phyloP scores from a whole-genome alignment of 2,329 filamentous ascomycete species.

The Golovinomyces cichoracearum region DNA sequence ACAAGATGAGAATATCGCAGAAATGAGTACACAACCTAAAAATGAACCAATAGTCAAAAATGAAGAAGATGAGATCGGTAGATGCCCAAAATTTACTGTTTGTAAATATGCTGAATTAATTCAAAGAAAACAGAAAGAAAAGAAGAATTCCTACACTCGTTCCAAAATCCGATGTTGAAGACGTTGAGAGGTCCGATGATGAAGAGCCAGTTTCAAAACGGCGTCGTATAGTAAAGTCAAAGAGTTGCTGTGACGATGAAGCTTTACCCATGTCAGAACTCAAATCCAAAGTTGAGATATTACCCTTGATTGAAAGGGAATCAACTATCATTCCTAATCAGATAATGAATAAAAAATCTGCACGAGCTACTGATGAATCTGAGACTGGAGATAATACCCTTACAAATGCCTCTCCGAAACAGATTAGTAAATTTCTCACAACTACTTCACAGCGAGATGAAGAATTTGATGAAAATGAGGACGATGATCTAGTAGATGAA shows the following conservation, averaged over 20 bases:
- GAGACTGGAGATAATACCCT: not conserved
- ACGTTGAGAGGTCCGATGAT: constrained; percentile 20
- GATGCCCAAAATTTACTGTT: not conserved
- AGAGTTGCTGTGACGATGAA: not conserved
- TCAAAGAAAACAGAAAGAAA: constrained; percentile 9
- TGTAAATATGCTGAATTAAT: not conserved
- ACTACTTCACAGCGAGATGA: not conserved
- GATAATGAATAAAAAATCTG: no score
- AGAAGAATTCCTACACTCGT: constrained; percentile 12
- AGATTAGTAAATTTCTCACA: not conserved
- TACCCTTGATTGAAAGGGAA: no score
- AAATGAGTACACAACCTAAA: constrained; percentile 11
- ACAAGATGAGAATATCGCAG: constrained; percentile 6
- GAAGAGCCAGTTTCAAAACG: constrained; percentile 36
- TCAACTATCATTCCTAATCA: no score
- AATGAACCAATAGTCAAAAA: constrained; percentile 7
- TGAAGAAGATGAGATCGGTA: constrained; percentile 1
- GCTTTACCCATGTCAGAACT: not conserved
- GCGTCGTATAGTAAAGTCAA: constrained; percentile 15
- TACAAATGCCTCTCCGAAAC: not conserved
- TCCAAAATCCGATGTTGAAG: constrained; percentile 17
- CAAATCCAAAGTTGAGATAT: not conserved
- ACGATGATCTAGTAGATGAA: constrained; percentile 32
- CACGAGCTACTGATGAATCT: no score
- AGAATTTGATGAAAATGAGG: constrained; percentile 15